phyloP scores from a whole-genome alignment of 768 basidiomycete genomes.

The Suillus cothurnatus region DNA sequence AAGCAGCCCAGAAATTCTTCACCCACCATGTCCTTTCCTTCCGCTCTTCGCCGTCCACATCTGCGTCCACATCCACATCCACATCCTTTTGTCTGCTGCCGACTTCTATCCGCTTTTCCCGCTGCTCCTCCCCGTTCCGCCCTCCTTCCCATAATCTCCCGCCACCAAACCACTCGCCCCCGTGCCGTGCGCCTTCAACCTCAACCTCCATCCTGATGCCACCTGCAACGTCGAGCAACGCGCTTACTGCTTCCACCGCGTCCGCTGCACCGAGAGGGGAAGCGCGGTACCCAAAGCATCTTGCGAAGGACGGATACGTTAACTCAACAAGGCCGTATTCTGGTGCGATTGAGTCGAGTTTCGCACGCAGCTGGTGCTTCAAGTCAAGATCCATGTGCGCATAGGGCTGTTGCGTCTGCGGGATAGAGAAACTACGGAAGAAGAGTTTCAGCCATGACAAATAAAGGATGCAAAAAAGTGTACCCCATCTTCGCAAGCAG shows the following conservation, averaged over 20 bases:
- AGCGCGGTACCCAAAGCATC: conserved; percentile 87
- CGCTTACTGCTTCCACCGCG: conserved; percentile 85
- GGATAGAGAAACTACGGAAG: conserved; percentile 80
- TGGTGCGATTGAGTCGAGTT: conserved; percentile 87
- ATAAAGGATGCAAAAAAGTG: conserved; percentile 7
- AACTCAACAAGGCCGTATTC: conserved; percentile 95
- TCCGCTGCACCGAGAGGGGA: conserved; percentile 91
- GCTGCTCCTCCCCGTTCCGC: conserved; percentile 38
- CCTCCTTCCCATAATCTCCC: conserved; percentile 74
- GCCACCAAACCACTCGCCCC: conserved; percentile 96
- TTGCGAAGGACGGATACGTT: conserved; percentile 90
- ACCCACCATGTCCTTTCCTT: conserved; percentile 79
- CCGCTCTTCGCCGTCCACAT: conserved; percentile 36
- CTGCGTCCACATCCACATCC: conserved; percentile 28
- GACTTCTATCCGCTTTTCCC: conserved; percentile 30
- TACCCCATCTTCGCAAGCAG: conserved; percentile 99
- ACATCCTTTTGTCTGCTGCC: conserved; percentile 25
- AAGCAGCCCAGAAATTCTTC: conserved; percentile 94
- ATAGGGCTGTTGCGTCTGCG: conserved; percentile 92
- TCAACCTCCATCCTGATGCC: conserved; percentile 93
- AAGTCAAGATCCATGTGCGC: conserved; percentile 96
- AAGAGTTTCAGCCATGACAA: conserved; percentile 10
- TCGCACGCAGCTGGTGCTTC: conserved; percentile 75
- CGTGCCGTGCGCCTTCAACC: conserved; percentile 82
- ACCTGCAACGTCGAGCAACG: conserved; percentile 87